Base-by-base conservation (phyloP, 2,329 filamentous ascomycete genomes). In the Pleoardoris graminearum region DNA sequence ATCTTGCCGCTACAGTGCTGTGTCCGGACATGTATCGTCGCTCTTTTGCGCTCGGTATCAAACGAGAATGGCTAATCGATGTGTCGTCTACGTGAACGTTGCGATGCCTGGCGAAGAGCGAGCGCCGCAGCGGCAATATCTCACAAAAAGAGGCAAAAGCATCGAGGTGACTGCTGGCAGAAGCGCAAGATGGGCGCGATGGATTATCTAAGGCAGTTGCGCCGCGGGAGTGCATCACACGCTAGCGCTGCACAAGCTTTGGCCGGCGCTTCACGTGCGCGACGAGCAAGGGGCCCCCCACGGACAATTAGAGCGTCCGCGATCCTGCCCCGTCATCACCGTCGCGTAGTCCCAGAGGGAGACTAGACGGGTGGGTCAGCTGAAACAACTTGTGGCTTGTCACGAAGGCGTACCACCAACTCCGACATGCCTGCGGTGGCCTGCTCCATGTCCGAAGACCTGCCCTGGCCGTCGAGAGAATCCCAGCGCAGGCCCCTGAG, bases 1-100 rank as follows among this genome's bases (percentile, higher is more conserved):
- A 70, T 58, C 69, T 63, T 41, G 69, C 68, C 36, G 67, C 67
- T 48, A 70, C 50, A 17, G 63, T 69, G 54, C 61, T 70, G 38
- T 58, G 50, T 45, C 53, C 60, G 49, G 62, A 47, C 67, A 70
- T 70, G 23, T 21, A 21, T 38, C 22, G 44, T 37, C 7, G 21
- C 19, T 35, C 4, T 16, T 14, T 10, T n/a, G 35, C 22, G 33
- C 23, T 37, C 23, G 22, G 12, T 14, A 25, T 30, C n/a, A 22
- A 16, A 8, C n/a, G 22, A 14, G 39, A n/a, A 38, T 3, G 33
- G n/a, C 3, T 6, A 21, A 19, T 30, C 14, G 33, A 37, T 3
- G 22, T 19, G 33, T 47, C 8, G 44, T 25, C 16, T 16, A 5
- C n/a, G 22, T 8, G 6, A 16, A 47, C 16, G 23, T 12, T 19